A percentile compares a stretch with the other conserved stretches of the same genome.
These are phyloP conservation scores for Coemansia sp. DNA, from an alignment of 192 early-diverging fungal species.

Conservation along the genomic window DNA sequence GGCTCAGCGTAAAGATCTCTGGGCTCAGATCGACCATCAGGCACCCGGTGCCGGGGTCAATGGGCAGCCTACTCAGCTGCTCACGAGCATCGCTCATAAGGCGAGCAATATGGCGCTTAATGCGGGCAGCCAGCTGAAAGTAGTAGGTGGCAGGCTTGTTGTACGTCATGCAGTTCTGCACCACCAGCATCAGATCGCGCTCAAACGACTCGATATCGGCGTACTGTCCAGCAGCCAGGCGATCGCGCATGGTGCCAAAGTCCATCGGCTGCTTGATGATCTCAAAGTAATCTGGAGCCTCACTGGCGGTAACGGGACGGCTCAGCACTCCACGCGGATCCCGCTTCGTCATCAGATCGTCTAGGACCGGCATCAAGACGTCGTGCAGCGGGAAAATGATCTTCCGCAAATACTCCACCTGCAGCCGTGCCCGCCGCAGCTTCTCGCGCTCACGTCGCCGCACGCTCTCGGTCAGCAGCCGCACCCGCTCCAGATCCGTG, in stretches of 20 bases:
- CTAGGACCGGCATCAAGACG: slow-evolving; percentile 62
- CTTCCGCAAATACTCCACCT: slow-evolving; percentile 64
- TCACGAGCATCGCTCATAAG: slow-evolving; percentile 19
- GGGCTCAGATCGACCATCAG: slow-evolving; percentile 24
- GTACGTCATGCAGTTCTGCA: slow-evolving; percentile 46
- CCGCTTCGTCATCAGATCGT: slow-evolving; percentile 65
- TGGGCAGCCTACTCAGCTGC: slow-evolving; percentile 13
- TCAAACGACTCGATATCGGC: slow-evolving; percentile 58
- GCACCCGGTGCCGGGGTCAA: slow-evolving; percentile 34
- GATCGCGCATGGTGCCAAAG: slow-evolving; percentile 62
- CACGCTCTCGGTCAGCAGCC: slow-evolving; percentile 77
- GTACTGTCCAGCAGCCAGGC: slow-evolving; percentile 61
- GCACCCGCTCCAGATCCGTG: slow-evolving; percentile 83
- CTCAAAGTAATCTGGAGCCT: slow-evolving; percentile 75
- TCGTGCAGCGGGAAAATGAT: slow-evolving; percentile 70
- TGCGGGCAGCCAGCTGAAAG: slow-evolving; percentile 33
- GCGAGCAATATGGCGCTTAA: slow-evolving; percentile 26
- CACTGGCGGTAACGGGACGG: slow-evolving; percentile 63
- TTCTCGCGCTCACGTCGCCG: slow-evolving; percentile 73
- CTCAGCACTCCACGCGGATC: slow-evolving; percentile 69
- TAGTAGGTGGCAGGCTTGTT: slow-evolving; percentile 51
- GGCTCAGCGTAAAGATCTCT: slow-evolving; percentile 27
- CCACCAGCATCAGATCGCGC: slow-evolving; percentile 39
- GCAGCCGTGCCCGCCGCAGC: slow-evolving; percentile 57
- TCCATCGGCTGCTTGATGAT: slow-evolving; percentile 77